Evolutionary conservation across 2,329 filamentous ascomycete species (phyloP), one percentile per base, ranked within the genome.

Genomic region (Coniochaeta hoffmannii): DNA sequence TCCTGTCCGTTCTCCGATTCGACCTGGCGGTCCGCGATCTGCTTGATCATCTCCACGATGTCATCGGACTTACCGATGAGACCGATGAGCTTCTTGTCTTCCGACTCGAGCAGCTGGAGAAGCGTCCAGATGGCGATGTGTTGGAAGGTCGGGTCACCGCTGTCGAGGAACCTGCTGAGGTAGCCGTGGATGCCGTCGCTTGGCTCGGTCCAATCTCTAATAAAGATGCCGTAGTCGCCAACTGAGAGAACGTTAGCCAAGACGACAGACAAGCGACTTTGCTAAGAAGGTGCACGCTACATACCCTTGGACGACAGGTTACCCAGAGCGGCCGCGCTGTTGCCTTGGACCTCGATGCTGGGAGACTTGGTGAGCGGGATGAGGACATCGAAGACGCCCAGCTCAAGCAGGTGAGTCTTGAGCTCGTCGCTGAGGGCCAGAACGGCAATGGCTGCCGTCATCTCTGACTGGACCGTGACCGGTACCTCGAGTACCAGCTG

Each of bases 81-180:
- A 52, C 86, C 86, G 60, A 97, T 88, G n/a, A 99, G 78, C 55
- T 85, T 87, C 72, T 89, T 86, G 68, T 99, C 93, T 69, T 96
- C 92, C 0, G 93, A 97, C 72, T 99, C 94, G 53, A 99, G 86
- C 4, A 99, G 81, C 68, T 99, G 94, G 3, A 99, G 81, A 50
- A 99, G 75, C 1, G 94, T 99, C 94, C 94, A 99, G 60, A 97
- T 96, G 53, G 94, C 94, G 67, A 99, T 99, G 69, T 99, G 94
- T 72, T 99, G 94, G 78, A 99, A 99, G 0, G 94, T 99, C 1
- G 94, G 86, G 68, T 99, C 94, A 38, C 92, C 93, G 60, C 91
- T 97, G 46, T 89, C 89, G 17, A 99, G 80, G 78, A 99, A 99
- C 55, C 93, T 86, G 64, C 86, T 89, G 34, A 99, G 80, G 68